A percentile compares a stretch with the other conserved stretches of the same genome.
phyloP scores from a whole-genome alignment of 2,329 filamentous ascomycete species.

The Xylaria sp. region DNA sequence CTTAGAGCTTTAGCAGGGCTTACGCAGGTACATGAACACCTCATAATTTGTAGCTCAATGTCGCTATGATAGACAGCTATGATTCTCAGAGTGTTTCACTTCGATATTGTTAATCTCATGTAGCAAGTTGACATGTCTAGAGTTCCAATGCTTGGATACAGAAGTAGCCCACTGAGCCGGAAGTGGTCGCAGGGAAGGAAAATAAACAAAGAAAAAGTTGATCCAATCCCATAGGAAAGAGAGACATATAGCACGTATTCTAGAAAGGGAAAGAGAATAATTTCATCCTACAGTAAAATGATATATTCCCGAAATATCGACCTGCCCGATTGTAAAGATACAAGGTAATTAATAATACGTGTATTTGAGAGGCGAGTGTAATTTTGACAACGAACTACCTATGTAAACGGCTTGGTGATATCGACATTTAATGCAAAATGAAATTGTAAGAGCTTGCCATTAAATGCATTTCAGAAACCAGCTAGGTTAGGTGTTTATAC shows the following conservation, averaged over 20 bases:
- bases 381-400: not conserved
- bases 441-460: not conserved
- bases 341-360: not conserved
- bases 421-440: not conserved
- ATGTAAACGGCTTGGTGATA: not conserved
- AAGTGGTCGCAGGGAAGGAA: not conserved
- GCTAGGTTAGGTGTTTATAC: not conserved
- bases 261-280: too few species aligned
- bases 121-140: not conserved
- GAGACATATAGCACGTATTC: not conserved
- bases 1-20: not conserved
- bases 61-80: not conserved
- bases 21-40: not conserved
- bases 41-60: not conserved
- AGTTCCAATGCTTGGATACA: not conserved
- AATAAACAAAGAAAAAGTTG: not conserved
- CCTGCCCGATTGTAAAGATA: not conserved
- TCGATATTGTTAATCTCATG: not conserved
- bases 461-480: not conserved
- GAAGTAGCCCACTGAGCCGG: not conserved
- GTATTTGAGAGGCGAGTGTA: not conserved
- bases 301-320: not conserved
- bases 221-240: not conserved
- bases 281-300: not conserved
- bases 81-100: too few species aligned